Percentiles rank a stretch among this genome's conserved stretches.
phyloP scores from a whole-genome alignment of 106 monocot genomes.

The Dendrobium officinale region DNA sequence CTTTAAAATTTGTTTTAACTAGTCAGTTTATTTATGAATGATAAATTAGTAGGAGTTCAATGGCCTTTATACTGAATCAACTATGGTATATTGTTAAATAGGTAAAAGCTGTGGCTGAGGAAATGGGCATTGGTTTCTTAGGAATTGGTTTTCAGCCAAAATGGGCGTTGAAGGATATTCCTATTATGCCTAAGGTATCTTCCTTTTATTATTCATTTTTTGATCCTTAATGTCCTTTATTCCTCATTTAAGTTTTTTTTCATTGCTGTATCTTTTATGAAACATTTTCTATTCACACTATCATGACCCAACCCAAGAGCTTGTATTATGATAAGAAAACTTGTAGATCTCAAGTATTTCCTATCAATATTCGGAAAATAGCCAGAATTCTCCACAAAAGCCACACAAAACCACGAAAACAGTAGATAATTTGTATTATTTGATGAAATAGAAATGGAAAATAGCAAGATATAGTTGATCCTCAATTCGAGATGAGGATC shows the following conservation, averaged over 20 bases:
- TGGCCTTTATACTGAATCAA: not conserved
- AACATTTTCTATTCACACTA: not conserved
- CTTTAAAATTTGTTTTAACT: not conserved
- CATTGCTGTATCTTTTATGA: not conserved
- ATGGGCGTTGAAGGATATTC: constrained; percentile 80
- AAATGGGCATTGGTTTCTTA: constrained; percentile 94
- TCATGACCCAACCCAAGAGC: not conserved
- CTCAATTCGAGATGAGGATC: too few species aligned
- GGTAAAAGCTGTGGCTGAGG: constrained; percentile 98
- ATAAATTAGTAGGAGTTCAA: not conserved
- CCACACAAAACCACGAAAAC: too few species aligned
- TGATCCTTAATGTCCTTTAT: not conserved
- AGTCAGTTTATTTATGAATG: not conserved
- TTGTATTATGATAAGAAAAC: too few species aligned
- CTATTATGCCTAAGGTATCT: constrained; percentile 94
- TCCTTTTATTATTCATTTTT: constrained; percentile 6
- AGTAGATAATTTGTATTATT: too few species aligned
- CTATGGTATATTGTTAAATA: constrained; percentile 18
- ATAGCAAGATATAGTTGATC: too few species aligned
- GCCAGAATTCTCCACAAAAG: too few species aligned
- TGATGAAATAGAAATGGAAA: too few species aligned
- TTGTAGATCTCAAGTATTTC: too few species aligned
- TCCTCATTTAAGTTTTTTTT: not conserved
- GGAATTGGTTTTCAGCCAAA: constrained; percentile 99
- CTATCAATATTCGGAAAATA: too few species aligned